These are phyloP conservation scores for Gracilaria gracilis DNA, from an alignment of 23 red algal genomes.

Conservation along the genomic window DNA sequence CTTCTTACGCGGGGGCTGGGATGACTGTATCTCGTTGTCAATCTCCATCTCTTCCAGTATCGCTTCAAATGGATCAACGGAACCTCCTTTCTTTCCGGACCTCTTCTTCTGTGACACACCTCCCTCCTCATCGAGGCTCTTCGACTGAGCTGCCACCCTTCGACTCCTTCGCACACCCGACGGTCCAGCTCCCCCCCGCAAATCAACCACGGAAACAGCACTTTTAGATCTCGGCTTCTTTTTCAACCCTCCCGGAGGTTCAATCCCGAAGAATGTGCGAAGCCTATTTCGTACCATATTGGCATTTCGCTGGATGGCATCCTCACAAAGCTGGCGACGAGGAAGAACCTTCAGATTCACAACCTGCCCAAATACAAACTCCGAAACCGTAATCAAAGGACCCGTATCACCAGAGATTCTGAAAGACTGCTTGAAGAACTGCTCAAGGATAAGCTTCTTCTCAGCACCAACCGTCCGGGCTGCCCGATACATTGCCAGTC, in stretches of 20 bases:
- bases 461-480: neutral
- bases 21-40: neutral
- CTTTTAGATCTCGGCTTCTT: neutral
- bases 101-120: conserved; percentile 3
- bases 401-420: neutral
- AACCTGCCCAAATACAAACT: conserved; percentile 9
- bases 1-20: neutral
- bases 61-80: conserved; percentile 3
- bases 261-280: neutral
- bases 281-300: neutral
- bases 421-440: conserved; percentile 4
- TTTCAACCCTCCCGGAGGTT: neutral
- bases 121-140: neutral
- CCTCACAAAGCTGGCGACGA: neutral
- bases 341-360: neutral
- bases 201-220: conserved; percentile 4
- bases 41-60: neutral
- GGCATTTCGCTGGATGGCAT: conserved; percentile 13
- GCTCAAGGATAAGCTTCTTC: neutral
- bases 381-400: neutral
- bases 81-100: neutral
- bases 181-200: neutral
- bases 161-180: neutral
- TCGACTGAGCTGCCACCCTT: conserved; percentile 2
- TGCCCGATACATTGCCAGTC: neutral